Conservation (phyloP, 306 rosid species). For the Quercus dentata region DNA sequence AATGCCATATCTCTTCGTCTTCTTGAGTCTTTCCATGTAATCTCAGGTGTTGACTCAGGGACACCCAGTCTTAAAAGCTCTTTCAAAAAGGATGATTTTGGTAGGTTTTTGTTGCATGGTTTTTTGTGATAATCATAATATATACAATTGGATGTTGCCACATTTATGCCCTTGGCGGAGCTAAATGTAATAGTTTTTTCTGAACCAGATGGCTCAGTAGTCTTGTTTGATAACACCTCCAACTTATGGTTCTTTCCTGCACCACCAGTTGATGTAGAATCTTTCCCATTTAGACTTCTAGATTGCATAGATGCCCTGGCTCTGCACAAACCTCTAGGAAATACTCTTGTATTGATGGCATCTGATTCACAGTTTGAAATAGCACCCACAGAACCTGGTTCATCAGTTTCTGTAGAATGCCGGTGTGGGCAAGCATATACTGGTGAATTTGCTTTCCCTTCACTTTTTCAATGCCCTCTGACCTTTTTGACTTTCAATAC, state of each 20-base stretch:
- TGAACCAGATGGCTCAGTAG: conserved; percentile 17
- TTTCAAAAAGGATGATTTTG: conserved; percentile 42
- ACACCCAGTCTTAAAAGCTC: conserved; percentile 52
- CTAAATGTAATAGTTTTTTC: conserved; percentile 17
- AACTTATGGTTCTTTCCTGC: conserved; percentile 3
- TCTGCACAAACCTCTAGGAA: neutral
- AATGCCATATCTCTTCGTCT: conserved; percentile 65
- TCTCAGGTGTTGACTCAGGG: conserved; percentile 26
- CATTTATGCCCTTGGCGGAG: conserved; percentile 18
- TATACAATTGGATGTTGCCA: conserved; percentile 21
- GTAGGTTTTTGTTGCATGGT: conserved; percentile 33
- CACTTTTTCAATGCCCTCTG: conserved; percentile 15
- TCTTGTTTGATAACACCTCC: conserved; percentile 17
- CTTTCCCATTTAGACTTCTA: conserved; percentile 9
- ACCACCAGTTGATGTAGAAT: conserved; percentile 27
- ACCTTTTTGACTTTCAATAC: conserved; percentile 10
- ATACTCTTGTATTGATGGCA: neutral
- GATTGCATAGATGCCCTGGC: conserved; percentile 11
- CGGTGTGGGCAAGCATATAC: neutral
- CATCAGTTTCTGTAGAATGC: conserved; percentile 18
- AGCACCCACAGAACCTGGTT: conserved; percentile 8
- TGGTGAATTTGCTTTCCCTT: conserved; percentile 26
- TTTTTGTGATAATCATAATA: conserved; percentile 25
- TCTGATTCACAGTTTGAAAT: neutral
- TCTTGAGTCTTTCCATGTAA: conserved; percentile 47